A percentile compares a stretch with the other conserved stretches of the same genome.
Evolutionary conservation across 345 rosid genomes (phyloP).

Genomic region (Syzygium jambos): DNA sequence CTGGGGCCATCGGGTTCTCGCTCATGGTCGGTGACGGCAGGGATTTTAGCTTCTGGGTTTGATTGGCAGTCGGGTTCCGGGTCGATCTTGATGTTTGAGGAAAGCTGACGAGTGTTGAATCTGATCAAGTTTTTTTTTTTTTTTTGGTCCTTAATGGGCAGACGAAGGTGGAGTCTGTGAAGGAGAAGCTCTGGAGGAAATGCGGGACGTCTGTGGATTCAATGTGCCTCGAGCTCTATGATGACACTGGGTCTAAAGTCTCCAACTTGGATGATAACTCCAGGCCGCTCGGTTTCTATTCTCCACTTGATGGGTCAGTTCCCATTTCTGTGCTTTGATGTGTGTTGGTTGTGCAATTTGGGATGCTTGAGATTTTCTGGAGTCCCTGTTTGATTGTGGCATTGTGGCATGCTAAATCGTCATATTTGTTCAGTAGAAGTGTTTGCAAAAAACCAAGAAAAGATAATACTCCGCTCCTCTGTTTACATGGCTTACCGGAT

Average conservation of each 20-base stretch:
- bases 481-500: background rate
- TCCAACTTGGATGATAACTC: constrained; percentile 40
- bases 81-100: background rate
- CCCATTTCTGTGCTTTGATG: background rate
- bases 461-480: background rate
- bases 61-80: background rate
- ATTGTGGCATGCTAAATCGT: background rate
- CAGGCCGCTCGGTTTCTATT: constrained; percentile 66
- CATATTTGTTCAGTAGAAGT: too few relatives aligned
- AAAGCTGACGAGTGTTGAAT: background rate
- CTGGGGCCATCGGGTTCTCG: background rate
- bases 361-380: background rate
- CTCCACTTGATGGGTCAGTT: constrained; percentile 71
- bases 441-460: background rate
- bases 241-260: constrained; percentile 58
- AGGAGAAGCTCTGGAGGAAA: constrained; percentile 89
- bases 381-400: background rate
- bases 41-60: background rate
- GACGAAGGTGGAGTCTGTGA: constrained; percentile 71
- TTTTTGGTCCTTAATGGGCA: background rate
- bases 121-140: background rate
- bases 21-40: background rate
- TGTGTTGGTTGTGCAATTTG: background rate
- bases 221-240: constrained; percentile 77
- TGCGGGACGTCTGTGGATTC: constrained; percentile 72